A percentile compares a stretch with the other conserved stretches of the same genome.
These are phyloP conservation scores for Primulina tabacum DNA, from an alignment of 257 asterid genomes.

Conservation along the genomic window DNA sequence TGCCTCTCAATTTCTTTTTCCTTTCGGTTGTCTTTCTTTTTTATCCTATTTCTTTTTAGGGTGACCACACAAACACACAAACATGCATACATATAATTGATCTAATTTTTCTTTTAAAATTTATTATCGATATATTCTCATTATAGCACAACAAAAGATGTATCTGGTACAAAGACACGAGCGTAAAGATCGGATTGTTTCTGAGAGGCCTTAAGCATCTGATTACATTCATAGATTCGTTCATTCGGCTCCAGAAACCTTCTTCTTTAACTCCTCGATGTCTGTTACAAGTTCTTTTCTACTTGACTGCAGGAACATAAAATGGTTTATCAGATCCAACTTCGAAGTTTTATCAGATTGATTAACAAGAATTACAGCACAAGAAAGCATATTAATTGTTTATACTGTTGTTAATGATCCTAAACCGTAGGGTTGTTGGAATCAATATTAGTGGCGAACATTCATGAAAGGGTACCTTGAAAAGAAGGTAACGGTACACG, in stretches of 20 bases:
- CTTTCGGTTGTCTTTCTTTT: no score
- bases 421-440: no score
- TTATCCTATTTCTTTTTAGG: not conserved
- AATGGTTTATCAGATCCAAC: not conserved
- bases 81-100: not conserved
- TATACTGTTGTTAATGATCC: not conserved
- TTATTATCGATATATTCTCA: not conserved
- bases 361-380: not conserved
- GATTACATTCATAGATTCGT: not conserved
- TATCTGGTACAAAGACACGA: no score
- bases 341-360: not conserved
- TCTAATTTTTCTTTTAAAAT: no score
- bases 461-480: constrained; percentile 58
- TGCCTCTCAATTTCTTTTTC: no score
- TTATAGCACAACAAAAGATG: not conserved
- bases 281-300: constrained; percentile 85
- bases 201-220: not conserved
- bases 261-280: constrained; percentile 79
- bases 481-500: constrained; percentile 95
- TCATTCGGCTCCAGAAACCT: constrained; percentile 79
- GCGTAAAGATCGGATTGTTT: not conserved
- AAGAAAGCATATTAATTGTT: not conserved
- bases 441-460: not conserved
- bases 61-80: not conserved
- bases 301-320: constrained; percentile 56